Conservation (phyloP, 225 moss, liverwort and hornwort species). For the Climacium dendroides region DNA sequence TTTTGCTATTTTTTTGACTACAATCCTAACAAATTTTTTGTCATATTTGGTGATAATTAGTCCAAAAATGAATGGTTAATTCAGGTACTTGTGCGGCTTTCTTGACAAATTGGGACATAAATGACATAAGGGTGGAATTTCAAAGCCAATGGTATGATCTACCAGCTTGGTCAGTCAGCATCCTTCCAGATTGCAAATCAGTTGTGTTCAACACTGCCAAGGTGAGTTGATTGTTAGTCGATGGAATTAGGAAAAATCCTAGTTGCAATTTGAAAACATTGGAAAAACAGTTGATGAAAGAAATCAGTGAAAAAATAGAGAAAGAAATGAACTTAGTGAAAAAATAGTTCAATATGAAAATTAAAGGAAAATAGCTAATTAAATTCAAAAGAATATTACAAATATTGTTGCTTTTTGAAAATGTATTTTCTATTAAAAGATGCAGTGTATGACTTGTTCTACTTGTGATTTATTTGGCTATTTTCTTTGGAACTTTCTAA, state of each 20-base stretch:
- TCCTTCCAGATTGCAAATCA: slow-evolving; percentile 61
- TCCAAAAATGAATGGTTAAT: background rate
- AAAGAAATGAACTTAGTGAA: rapidly evolving
- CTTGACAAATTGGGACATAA: slow-evolving; percentile 16
- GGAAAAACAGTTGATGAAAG: rapidly evolving
- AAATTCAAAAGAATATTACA: background rate
- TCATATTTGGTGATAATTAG: background rate
- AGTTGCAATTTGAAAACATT: background rate
- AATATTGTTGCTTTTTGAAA: background rate
- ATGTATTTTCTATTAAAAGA: background rate
- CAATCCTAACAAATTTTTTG: too few species aligned
- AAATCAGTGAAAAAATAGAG: background rate
- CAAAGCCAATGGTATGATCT: slow-evolving; percentile 36
- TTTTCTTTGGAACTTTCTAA: background rate
- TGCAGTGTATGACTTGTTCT: background rate
- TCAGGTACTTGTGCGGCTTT: slow-evolving; percentile 46
- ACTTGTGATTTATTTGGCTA: background rate
- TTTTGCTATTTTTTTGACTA: background rate
- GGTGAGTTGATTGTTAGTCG: background rate
- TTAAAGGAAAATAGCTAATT: background rate
- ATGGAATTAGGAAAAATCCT: background rate
- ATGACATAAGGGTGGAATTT: slow-evolving; percentile 22
- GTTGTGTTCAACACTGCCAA: slow-evolving; percentile 66
- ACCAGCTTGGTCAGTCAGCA: slow-evolving; percentile 76
- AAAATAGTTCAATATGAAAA: background rate